Evolutionary conservation across 139 green algal genomes (phyloP).

Genomic region (Marvania coccoides): DNA sequence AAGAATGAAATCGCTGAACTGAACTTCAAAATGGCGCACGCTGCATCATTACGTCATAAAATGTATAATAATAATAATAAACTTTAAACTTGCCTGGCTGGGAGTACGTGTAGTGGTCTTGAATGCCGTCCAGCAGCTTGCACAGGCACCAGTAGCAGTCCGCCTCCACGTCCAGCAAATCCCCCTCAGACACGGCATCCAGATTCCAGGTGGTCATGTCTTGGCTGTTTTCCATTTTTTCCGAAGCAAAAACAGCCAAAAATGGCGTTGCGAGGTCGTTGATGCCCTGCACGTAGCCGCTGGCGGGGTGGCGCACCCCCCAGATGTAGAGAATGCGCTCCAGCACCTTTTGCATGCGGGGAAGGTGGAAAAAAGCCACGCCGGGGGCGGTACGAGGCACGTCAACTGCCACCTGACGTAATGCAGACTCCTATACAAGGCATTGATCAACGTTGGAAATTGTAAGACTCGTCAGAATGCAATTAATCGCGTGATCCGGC

Average conservation of each 20-base stretch:
- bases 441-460: too few species aligned
- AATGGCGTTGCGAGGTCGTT: slow-evolving; percentile 98
- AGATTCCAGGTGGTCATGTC: slow-evolving; percentile 55
- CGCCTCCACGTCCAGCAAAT: slow-evolving; percentile 78
- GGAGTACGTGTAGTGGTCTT: slow-evolving; percentile 96
- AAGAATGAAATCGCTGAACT: too few species aligned
- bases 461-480: too few species aligned
- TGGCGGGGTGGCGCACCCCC: slow-evolving; percentile 85
- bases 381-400: slow-evolving; percentile 85
- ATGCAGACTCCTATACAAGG: not conserved
- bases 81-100: too few species aligned
- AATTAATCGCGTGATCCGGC: too few species aligned
- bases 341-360: slow-evolving; percentile 74
- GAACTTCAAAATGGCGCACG: too few species aligned
- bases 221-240: slow-evolving; percentile 43
- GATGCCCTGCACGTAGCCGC: slow-evolving; percentile 94
- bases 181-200: slow-evolving; percentile 43
- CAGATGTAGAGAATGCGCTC: slow-evolving; percentile 92
- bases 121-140: slow-evolving; percentile 70
- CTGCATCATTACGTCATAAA: too few species aligned
- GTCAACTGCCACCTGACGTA: slow-evolving; percentile 80
- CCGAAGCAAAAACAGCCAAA: slow-evolving; percentile 81
- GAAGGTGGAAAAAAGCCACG: slow-evolving; percentile 81
- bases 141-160: slow-evolving; percentile 97
- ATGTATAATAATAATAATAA: too few species aligned